Conservation (phyloP, 768 basidiomycete genomes). For the Gautieria morchelliformis region DNA sequence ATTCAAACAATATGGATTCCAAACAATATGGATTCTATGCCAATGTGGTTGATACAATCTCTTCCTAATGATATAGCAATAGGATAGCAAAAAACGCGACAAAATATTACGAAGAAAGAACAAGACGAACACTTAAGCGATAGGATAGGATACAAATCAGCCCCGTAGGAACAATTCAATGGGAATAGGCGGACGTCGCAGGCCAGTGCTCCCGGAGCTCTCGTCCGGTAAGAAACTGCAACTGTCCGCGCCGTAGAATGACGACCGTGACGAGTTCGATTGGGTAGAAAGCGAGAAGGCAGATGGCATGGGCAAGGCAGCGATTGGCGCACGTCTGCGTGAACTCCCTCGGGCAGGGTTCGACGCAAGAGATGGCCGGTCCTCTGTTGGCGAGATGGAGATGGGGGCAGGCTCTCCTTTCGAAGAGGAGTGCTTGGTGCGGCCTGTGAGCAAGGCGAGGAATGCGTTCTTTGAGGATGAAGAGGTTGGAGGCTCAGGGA, state of each 20-base stretch:
- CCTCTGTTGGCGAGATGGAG: neutral
- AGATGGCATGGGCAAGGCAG: neutral
- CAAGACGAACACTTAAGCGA: neutral
- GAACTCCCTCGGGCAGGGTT: neutral
- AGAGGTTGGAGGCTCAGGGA: neutral
- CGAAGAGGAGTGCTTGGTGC: neutral
- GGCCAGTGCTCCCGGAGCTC: slow-evolving; percentile 1
- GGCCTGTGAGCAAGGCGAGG: slow-evolving; percentile 2
- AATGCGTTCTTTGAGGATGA: neutral
- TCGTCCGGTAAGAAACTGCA: neutral
- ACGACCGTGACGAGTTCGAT: neutral
- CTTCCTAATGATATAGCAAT: neutral
- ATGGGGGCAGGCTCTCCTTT: neutral
- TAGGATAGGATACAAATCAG: neutral
- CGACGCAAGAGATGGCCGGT: neutral
- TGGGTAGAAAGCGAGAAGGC: slow-evolving; percentile 2
- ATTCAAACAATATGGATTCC: neutral
- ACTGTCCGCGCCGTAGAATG: slow-evolving; percentile 1
- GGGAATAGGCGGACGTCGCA: slow-evolving; percentile 5
- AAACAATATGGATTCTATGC: neutral
- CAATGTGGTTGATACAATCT: neutral
- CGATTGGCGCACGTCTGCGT: neutral
- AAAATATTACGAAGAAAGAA: neutral
- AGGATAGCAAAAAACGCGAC: neutral
- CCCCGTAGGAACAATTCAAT: slow-evolving; percentile 3